phyloP scores from a whole-genome alignment of 345 rosid genomes.

The Ricinus communis region DNA sequence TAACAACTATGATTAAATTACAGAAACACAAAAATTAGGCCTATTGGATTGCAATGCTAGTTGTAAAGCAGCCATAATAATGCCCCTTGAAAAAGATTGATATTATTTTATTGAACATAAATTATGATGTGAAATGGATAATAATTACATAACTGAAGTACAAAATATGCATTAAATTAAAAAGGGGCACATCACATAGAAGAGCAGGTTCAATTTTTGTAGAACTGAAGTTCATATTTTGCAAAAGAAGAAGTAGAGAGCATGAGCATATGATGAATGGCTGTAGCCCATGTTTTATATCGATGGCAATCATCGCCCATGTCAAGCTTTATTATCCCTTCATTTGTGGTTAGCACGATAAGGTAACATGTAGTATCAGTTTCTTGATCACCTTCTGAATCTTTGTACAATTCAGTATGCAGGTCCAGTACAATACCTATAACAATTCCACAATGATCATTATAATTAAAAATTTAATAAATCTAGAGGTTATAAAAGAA shows the following conservation, averaged over 20 bases:
- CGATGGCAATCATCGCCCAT: slow-evolving; percentile 68
- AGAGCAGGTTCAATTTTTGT: slow-evolving; percentile 31
- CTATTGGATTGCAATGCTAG: no score
- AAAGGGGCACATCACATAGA: not conserved
- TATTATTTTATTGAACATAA: not conserved
- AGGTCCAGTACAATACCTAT: slow-evolving; percentile 64
- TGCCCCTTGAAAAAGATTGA: no score
- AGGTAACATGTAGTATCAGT: slow-evolving; percentile 43
- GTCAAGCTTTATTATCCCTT: slow-evolving; percentile 73
- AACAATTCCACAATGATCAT: slow-evolving; percentile 10
- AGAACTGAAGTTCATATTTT: slow-evolving; percentile 51
- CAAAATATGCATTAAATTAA: not conserved
- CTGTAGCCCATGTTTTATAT: slow-evolving; percentile 69
- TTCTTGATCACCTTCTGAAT: slow-evolving; percentile 8
- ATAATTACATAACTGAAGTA: slow-evolving; percentile 24
- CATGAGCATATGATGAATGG: slow-evolving; percentile 69
- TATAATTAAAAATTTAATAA: not conserved
- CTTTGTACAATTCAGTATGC: slow-evolving; percentile 44
- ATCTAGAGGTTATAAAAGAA: not conserved
- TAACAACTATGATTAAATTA: no score
- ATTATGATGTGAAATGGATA: slow-evolving; percentile 5
- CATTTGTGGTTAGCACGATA: slow-evolving; percentile 57
- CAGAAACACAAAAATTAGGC: no score
- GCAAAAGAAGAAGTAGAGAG: slow-evolving; percentile 49
- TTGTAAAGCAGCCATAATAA: no score